phyloP scores from a whole-genome alignment of 495 filamentous ascomycete species.

The Penicillium atrosanguineum region DNA sequence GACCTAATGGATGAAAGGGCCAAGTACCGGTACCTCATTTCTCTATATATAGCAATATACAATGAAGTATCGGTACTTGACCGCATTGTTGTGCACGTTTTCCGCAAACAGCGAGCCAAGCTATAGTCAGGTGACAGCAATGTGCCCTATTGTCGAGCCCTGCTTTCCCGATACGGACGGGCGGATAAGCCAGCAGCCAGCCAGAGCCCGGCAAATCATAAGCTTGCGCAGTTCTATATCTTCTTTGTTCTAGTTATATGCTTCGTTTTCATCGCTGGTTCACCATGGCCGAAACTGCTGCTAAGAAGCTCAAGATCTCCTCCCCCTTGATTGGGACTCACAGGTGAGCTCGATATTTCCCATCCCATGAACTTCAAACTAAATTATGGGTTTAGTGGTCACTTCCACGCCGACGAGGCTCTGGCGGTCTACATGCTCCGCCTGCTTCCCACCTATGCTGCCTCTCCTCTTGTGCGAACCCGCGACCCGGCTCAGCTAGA shows the following conservation, averaged over 20 bases:
- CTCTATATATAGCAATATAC: neutral
- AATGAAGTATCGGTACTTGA: conserved; percentile 1
- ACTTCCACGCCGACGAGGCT: conserved; percentile 98
- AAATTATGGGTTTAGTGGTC: conserved; percentile 47
- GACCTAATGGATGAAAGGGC: neutral
- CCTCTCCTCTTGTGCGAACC: conserved; percentile 76
- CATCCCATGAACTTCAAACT: neutral
- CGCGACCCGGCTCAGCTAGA: conserved; percentile 76
- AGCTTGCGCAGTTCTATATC: neutral
- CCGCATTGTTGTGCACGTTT: neutral
- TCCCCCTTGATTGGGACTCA: conserved; percentile 79
- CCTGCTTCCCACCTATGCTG: conserved; percentile 74
- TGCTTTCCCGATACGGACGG: conserved; percentile 21
- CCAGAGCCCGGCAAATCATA: conserved; percentile 21
- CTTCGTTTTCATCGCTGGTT: conserved; percentile 30
- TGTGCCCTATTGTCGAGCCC: conserved; percentile 18
- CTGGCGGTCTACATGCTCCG: conserved; percentile 97
- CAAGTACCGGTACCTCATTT: neutral
- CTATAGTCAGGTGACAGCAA: conserved; percentile 1
- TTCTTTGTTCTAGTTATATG: conserved; percentile 20
- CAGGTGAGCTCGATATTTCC: conserved; percentile 50
- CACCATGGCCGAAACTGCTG: conserved; percentile 61
- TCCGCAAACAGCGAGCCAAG: neutral
- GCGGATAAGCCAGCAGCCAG: conserved; percentile 20
- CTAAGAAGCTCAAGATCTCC: conserved; percentile 68